Percentiles rank a stretch among this genome's conserved stretches.
Evolutionary conservation across 2,329 filamentous ascomycete genomes (phyloP).

Genomic region (Sarocladium strictum): DNA sequence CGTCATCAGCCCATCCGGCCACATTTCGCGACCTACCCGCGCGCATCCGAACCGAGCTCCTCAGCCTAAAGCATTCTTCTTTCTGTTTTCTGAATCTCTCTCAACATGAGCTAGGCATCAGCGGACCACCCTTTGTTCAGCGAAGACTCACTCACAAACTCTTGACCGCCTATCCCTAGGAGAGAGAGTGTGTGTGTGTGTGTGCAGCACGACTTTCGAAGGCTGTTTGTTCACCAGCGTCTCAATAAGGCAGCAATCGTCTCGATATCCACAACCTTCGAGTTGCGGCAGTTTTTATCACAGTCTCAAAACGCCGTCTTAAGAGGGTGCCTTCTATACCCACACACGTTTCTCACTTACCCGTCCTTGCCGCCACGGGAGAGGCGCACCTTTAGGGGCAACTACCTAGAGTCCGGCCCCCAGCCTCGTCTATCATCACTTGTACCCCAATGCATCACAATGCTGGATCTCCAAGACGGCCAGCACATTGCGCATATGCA

Average conservation of each 20-base stretch:
- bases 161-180: no score
- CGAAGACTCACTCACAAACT: no score
- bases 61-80: background rate
- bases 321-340: background rate
- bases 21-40: slow-evolving; percentile 9
- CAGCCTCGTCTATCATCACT: background rate
- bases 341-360: background rate
- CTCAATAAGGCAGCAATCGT: no score
- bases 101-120: background rate
- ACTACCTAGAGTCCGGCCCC: background rate
- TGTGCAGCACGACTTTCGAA: no score
- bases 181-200: no score
- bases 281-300: no score
- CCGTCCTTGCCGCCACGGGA: background rate
- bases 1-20: slow-evolving; percentile 7
- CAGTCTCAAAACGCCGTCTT: no score
- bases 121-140: background rate
- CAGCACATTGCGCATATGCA: slow-evolving; percentile 28
- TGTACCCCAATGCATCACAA: background rate
- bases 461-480: slow-evolving; percentile 20
- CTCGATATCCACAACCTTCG: no score
- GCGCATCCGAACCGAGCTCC: background rate
- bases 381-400: background rate
- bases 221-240: no score
- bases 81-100: background rate